Conservation (phyloP, 1,284 basidiomycete species). For the Microbotryomycetes sp. region DNA sequence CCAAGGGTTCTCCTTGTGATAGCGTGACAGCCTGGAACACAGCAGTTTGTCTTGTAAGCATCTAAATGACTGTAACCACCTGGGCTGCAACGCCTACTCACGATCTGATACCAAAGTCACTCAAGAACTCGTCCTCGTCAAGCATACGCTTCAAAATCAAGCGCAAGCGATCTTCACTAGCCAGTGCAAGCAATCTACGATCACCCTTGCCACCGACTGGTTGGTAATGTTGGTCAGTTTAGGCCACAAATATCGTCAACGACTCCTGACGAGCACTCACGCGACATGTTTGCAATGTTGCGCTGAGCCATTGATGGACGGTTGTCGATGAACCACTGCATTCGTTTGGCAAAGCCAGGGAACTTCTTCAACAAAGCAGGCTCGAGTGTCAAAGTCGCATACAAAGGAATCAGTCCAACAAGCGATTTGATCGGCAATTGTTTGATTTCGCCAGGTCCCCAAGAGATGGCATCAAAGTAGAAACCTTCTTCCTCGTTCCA, state of each 20-base stretch:
- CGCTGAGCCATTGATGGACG: constrained; percentile 74
- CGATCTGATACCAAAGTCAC: constrained; percentile 91
- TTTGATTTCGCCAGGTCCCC: constrained; percentile 48
- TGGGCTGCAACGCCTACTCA: no score
- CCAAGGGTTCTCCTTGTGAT: constrained; percentile 89
- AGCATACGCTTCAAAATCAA: constrained; percentile 92
- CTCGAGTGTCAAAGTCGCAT: constrained; percentile 88
- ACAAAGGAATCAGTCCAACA: constrained; percentile 91
- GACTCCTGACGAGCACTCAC: constrained; percentile 43
- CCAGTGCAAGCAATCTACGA: constrained; percentile 79
- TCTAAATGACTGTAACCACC: no score
- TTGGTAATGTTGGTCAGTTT: neutral
- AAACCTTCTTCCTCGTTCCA: constrained; percentile 97
- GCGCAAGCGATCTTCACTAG: constrained; percentile 81
- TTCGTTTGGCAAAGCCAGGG: constrained; percentile 94
- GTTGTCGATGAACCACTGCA: constrained; percentile 98
- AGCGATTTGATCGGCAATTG: constrained; percentile 88
- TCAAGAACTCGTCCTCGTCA: constrained; percentile 91
- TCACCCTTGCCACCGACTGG: constrained; percentile 77
- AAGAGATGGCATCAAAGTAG: constrained; percentile 78
- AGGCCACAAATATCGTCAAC: neutral
- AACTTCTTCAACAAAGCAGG: constrained; percentile 80
- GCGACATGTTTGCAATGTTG: constrained; percentile 95
- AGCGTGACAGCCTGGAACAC: constrained; percentile 68
- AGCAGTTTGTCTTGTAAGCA: no score